Conservation (phyloP, 2,329 filamentous ascomycete genomes). For the Calycina herbarum region DNA sequence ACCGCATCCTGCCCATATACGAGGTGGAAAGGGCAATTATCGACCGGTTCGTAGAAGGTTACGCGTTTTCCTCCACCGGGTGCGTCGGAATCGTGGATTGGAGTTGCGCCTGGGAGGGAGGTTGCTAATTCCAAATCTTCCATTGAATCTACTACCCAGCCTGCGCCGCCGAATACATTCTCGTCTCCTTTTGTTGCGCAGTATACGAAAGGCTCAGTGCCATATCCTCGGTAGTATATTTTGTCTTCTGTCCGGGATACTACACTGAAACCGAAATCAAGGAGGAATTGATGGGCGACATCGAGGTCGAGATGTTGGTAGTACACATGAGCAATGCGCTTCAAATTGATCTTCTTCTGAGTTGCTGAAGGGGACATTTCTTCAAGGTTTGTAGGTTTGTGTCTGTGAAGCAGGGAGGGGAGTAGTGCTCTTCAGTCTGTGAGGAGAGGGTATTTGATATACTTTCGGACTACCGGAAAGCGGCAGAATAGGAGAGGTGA, state of each 20-base stretch:
- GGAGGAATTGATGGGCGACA: conserved; percentile 27
- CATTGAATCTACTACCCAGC: conserved; percentile 56
- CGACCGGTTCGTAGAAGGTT: conserved; percentile 51
- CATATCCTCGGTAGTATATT: conserved; percentile 62
- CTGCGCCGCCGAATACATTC: conserved; percentile 56
- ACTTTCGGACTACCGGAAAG: neutral
- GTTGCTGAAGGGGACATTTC: conserved; percentile 27
- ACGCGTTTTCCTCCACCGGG: conserved; percentile 56
- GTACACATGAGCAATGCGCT: conserved; percentile 32
- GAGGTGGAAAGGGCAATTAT: conserved; percentile 58
- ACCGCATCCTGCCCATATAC: conserved; percentile 52
- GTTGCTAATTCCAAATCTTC: conserved; percentile 55
- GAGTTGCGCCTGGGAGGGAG: conserved; percentile 47
- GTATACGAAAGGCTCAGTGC: conserved; percentile 59
- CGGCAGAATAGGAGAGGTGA: neutral
- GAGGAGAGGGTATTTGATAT: neutral
- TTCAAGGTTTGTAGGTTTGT: neutral
- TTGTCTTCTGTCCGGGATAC: conserved; percentile 35
- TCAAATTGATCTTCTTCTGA: conserved; percentile 36
- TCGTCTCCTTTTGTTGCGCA: conserved; percentile 50
- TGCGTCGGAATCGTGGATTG: conserved; percentile 51
- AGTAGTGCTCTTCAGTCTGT: neutral
- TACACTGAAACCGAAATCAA: conserved; percentile 30
- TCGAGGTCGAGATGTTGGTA: conserved; percentile 31
- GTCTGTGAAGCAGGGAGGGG: neutral